Base-by-base conservation (phyloP, 371 early-diverging fungal genomes). In the Conidiobolus incongruus region DNA sequence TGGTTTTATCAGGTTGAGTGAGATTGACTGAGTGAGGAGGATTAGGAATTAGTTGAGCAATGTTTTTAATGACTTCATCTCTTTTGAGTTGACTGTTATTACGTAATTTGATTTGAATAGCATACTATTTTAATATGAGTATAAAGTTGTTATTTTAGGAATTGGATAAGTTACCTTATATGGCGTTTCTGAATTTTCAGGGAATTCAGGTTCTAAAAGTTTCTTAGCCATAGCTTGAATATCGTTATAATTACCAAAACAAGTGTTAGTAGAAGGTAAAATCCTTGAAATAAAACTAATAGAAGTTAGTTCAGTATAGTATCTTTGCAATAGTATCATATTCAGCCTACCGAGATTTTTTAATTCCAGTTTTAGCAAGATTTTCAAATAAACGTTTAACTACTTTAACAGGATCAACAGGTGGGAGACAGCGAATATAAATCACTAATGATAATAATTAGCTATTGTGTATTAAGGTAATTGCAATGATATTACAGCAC, bases 181-280 rank as follows among this genome's bases (percentile, higher is more conserved):
- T 19, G 58, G 56, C 2, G 56, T 53, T n/a, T n/a, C n/a, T n/a
- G n/a, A n/a, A n/a, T n/a, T n/a, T n/a, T n/a, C n/a, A 45, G 60
- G 51, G 44, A 81, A 78, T 38, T 64, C 55, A 7, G 68, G 64
- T n/a, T 49, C 51, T 15, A 77, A 44, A 0, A 81, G 39, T 24
- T 55, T 49, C 35, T 58, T 54, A n/a, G 72, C 67, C 44, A 69
- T 46, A 1, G 41, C 46, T n/a, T 63, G 50, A 28, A 81, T 75
- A 38, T 72, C 72, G 10, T 50, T 53, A 44, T 72, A 43, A 43
- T 70, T 63, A 13, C 74, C 63, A 30, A 58, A 58, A 49, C 74
- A 71, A 0, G 68, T 70, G 39, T 69, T 65, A 23, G 62, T 55
- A 0, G 77, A 66, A 4, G 81, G 81, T 19, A 77, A 53, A 15